phyloP scores from a whole-genome alignment of 305 asterid genomes.

The Solanum hybrid region DNA sequence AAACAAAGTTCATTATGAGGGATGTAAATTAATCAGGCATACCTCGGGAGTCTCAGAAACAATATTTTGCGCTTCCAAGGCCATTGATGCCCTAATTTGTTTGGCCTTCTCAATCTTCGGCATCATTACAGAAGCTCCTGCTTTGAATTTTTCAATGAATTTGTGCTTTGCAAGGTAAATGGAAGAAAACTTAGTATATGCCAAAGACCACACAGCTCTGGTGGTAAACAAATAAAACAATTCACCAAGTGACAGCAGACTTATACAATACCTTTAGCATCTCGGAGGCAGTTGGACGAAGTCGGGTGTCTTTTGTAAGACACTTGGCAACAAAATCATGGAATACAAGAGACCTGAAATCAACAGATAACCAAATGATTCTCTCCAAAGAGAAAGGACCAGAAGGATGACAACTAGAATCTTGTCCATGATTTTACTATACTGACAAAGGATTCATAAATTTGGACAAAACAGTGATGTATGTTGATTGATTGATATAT shows the following conservation, averaged over 20 bases:
- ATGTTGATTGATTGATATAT: not conserved
- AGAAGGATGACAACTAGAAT: not conserved
- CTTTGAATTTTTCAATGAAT: conserved; percentile 90
- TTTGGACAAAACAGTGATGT: not conserved
- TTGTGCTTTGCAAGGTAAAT: conserved; percentile 49
- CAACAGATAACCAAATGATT: conserved; percentile 1
- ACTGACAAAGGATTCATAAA: not conserved
- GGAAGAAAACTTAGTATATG: not conserved
- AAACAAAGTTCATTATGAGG: not conserved
- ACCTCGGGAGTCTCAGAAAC: conserved; percentile 57
- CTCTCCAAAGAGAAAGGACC: not conserved
- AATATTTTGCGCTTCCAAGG: conserved; percentile 43
- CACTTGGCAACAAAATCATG: conserved; percentile 97
- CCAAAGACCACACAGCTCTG: not conserved
- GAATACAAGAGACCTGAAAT: conserved; percentile 85
- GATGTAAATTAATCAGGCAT: conserved; percentile 10
- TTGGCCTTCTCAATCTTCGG: conserved; percentile 94
- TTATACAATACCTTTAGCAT: conserved; percentile 70
- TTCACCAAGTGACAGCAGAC: conserved; percentile 5
- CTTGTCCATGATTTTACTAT: not conserved
- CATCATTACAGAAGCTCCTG: conserved; percentile 77
- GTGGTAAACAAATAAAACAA: conserved; percentile 11
- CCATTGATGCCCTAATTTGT: conserved; percentile 60
- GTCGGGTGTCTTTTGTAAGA: conserved; percentile 90
- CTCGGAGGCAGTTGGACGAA: conserved; percentile 95